phyloP scores from a whole-genome alignment of 2,329 filamentous ascomycete genomes.

The Penicillium sp. region DNA sequence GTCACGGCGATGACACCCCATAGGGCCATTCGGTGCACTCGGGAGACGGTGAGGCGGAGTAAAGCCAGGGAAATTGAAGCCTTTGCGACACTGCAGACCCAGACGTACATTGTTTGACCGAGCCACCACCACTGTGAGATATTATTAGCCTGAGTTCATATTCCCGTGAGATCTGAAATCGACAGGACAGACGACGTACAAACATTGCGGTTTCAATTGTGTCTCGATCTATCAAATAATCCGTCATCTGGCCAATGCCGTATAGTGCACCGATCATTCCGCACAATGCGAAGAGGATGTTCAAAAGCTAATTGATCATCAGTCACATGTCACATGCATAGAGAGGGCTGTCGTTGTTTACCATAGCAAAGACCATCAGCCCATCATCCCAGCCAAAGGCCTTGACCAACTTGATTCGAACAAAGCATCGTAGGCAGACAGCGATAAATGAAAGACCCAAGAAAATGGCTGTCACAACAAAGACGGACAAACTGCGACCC shows the following conservation, averaged over 20 bases:
- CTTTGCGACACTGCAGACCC: constrained; percentile 50
- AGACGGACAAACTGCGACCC: constrained; percentile 34
- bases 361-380: constrained; percentile 39
- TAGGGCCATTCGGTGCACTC: constrained; percentile 4
- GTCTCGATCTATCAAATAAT: constrained; percentile 11
- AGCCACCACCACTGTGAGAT: constrained; percentile 51
- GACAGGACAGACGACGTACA: constrained; percentile 23
- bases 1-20: constrained; percentile 48
- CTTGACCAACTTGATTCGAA: constrained; percentile 34
- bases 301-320: constrained; percentile 22
- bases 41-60: constrained; percentile 49
- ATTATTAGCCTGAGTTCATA: constrained; percentile 1
- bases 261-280: constrained; percentile 36
- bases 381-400: constrained; percentile 42
- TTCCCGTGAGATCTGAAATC: not conserved
- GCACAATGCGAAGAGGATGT: constrained; percentile 37
- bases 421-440: constrained; percentile 38
- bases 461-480: constrained; percentile 34
- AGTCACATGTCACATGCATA: not conserved
- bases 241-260: constrained; percentile 31
- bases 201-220: constrained; percentile 34
- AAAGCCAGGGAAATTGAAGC: constrained; percentile 56
- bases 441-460: constrained; percentile 33
- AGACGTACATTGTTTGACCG: constrained; percentile 56
- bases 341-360: constrained; percentile 17